Percentiles rank a stretch among this genome's conserved stretches.
Evolutionary conservation across 257 asterid genomes (phyloP).

Genomic region (Nicotiana attenuata): DNA sequence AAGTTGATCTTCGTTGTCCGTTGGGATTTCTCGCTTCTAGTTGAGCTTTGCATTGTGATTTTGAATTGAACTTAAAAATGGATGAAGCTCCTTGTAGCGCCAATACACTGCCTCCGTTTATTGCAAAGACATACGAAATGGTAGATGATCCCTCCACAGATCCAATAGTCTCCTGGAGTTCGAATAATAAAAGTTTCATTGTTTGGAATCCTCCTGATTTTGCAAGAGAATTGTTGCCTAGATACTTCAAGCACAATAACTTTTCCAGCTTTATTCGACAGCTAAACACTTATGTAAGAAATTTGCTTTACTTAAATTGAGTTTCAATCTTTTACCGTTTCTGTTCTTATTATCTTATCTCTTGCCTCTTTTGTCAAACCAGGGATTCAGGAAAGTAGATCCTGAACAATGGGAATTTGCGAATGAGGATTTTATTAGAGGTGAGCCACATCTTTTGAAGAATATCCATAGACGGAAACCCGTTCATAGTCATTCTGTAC

Average conservation of each 20-base stretch:
- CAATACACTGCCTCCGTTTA: slow-evolving; percentile 72
- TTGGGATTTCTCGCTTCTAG: background rate
- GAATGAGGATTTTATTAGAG: slow-evolving; percentile 73
- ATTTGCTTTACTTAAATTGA: background rate
- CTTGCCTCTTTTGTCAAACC: slow-evolving; percentile 5
- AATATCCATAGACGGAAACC: slow-evolving; percentile 88
- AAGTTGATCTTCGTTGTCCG: background rate
- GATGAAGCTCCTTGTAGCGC: slow-evolving; percentile 62
- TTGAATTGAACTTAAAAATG: slow-evolving; percentile 27
- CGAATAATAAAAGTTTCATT: slow-evolving; percentile 55
- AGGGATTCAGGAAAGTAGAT: slow-evolving; percentile 91
- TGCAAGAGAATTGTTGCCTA: slow-evolving; percentile 65
- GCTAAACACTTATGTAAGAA: slow-evolving; percentile 76
- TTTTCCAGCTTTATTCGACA: slow-evolving; percentile 93
- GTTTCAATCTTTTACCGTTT: background rate
- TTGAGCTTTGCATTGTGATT: slow-evolving; percentile 5
- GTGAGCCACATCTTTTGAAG: slow-evolving; percentile 66
- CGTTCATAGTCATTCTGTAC: slow-evolving; percentile 85
- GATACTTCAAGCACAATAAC: slow-evolving; percentile 82
- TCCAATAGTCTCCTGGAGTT: slow-evolving; percentile 74
- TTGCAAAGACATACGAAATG: slow-evolving; percentile 85
- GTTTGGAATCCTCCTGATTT: slow-evolving; percentile 80
- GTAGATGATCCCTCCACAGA: slow-evolving; percentile 73
- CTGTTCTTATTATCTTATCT: background rate
- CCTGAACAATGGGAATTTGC: slow-evolving; percentile 96